Percentiles rank a stretch among this genome's conserved stretches.
phyloP scores from a whole-genome alignment of 129 eudicot species.

The Cynara cardunculus region DNA sequence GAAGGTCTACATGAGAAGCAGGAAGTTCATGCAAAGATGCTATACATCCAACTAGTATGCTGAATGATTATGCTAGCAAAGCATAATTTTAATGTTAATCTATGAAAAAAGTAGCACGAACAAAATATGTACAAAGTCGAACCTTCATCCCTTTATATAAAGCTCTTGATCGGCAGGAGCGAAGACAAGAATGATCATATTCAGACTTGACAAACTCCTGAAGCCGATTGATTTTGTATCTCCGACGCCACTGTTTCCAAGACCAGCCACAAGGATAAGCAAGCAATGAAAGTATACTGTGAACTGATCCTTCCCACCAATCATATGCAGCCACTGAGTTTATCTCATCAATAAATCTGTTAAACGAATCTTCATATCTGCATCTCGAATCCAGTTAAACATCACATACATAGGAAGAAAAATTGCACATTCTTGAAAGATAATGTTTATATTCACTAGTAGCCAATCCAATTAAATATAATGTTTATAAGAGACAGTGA shows the following conservation, averaged over 20 bases:
- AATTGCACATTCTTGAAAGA: not conserved
- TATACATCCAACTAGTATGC: not conserved
- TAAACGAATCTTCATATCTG: constrained; percentile 92
- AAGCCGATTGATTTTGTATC: constrained; percentile 66
- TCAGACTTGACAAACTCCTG: constrained; percentile 87
- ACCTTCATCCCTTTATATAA: constrained; percentile 95
- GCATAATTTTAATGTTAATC: not conserved
- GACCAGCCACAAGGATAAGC: constrained; percentile 96
- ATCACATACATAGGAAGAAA: not conserved
- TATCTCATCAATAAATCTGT: constrained; percentile 80
- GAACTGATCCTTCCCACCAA: constrained; percentile 97
- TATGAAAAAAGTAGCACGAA: not conserved
- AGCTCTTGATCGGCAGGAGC: constrained; percentile 88
- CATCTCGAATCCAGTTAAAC: constrained; percentile 24
- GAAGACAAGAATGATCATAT: constrained; percentile 86
- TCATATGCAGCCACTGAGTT: constrained; percentile 86
- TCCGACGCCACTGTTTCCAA: constrained; percentile 92
- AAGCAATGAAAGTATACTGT: constrained; percentile 75
- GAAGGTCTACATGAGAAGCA: no score
- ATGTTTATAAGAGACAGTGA: no score
- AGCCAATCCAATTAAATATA: no score
- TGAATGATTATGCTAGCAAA: not conserved
- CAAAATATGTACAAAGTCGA: not conserved
- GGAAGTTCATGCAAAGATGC: not conserved
- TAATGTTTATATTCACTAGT: not conserved